These are phyloP conservation scores for Saccharomyces hybrid DNA, from an alignment of 1,139 yeast species.

Conservation along the genomic window DNA sequence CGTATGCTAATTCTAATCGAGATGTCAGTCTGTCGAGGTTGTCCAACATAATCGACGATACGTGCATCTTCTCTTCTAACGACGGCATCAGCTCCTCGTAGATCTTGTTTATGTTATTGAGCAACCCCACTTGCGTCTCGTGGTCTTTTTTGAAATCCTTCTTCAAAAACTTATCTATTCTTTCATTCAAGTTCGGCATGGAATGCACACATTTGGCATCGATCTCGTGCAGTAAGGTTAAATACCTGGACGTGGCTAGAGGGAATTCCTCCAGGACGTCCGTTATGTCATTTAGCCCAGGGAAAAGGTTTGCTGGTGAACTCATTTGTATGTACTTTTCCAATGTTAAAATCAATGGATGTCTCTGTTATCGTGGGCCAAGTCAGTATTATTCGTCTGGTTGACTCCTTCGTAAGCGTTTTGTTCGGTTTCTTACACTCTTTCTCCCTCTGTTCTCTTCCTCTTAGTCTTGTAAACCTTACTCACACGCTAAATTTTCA, in stretches of 20 bases:
- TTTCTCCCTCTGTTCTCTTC: too few relatives aligned
- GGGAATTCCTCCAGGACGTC: conserved; percentile 94
- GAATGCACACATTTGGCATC: conserved; percentile 86
- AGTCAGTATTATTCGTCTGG: too few relatives aligned
- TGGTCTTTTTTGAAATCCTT: conserved; percentile 9
- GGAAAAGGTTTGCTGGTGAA: conserved; percentile 37
- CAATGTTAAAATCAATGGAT: too few relatives aligned
- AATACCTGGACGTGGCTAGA: conserved; percentile 69
- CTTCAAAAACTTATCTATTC: conserved; percentile 50
- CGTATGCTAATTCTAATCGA: conserved; percentile 74
- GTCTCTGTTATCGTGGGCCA: too few relatives aligned
- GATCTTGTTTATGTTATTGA: conserved; percentile 37
- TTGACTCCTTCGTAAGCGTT: too few relatives aligned
- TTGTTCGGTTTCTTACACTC: too few relatives aligned
- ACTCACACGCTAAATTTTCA: too few relatives aligned
- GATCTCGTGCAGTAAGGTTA: conserved; percentile 83
- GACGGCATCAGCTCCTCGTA: conserved; percentile 80
- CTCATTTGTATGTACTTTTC: conserved; percentile 13
- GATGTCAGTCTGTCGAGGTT: conserved; percentile 59
- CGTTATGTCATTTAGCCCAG: conserved; percentile 85
- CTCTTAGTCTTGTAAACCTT: too few relatives aligned
- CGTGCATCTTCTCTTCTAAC: conserved; percentile 95
- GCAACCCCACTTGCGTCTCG: conserved; percentile 28
- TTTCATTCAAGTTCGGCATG: conserved; percentile 55
- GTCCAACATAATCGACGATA: conserved; percentile 85